These are phyloP conservation scores for Colletotrichum gloeosporioides DNA, from an alignment of 2,329 filamentous ascomycete species.

Conservation along the genomic window DNA sequence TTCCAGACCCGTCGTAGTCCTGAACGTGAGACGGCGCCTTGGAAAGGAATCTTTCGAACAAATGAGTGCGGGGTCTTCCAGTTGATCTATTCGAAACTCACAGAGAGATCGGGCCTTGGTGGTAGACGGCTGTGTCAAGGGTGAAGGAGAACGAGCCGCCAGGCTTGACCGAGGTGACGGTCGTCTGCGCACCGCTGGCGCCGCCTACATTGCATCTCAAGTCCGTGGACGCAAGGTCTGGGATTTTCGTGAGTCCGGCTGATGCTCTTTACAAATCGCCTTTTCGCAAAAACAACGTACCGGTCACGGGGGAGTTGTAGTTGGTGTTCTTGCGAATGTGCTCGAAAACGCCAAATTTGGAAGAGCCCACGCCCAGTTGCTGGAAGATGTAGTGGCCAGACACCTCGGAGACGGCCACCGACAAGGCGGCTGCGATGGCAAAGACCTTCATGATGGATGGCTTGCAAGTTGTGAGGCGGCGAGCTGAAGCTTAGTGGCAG, in stretches of 20 bases:
- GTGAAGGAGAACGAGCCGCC: constrained; percentile 41
- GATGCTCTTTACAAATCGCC: not conserved
- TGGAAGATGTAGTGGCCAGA: constrained; percentile 35
- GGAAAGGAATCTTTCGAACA: constrained; percentile 38
- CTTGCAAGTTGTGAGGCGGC: not conserved
- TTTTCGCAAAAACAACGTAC: not conserved
- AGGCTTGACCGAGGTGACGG: constrained; percentile 36
- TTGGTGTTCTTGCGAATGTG: constrained; percentile 42
- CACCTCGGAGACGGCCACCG: constrained; percentile 10
- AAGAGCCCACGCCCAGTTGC: constrained; percentile 29
- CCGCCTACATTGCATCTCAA: constrained; percentile 43
- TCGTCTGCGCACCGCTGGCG: constrained; percentile 31
- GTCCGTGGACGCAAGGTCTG: constrained; percentile 41
- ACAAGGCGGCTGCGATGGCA: not conserved
- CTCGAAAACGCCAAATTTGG: constrained; percentile 31
- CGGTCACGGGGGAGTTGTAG: constrained; percentile 40
- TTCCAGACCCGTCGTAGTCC: constrained; percentile 40
- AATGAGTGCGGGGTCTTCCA: not conserved
- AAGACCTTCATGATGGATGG: constrained; percentile 12
- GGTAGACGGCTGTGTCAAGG: constrained; percentile 42
- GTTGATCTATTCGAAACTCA: constrained; percentile 24
- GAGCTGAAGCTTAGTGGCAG: not conserved
- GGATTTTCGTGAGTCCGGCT: not conserved
- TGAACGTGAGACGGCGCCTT: constrained; percentile 38
- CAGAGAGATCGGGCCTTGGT: constrained; percentile 43